Percentiles rank a stretch among this genome's conserved stretches.
These are phyloP conservation scores for Verticillium longisporum DNA, from an alignment of 2,329 filamentous ascomycete genomes.

Conservation along the genomic window DNA sequence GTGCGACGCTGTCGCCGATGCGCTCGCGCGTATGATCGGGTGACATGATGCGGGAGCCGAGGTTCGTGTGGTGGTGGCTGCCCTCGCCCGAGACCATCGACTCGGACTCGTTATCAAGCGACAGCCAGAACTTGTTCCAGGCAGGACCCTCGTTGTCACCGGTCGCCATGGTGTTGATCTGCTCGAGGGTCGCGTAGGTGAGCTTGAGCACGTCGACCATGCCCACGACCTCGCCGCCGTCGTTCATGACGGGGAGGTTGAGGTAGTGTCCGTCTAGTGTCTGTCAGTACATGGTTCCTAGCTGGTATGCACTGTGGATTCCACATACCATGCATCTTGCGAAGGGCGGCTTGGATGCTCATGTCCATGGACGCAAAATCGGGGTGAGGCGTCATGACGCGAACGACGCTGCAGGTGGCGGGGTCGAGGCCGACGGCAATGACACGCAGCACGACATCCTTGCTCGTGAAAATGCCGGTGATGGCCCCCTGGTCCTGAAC, in stretches of 20 bases:
- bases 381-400: conserved; percentile 98
- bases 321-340: conserved; percentile 93
- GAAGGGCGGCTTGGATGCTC: conserved; percentile 94
- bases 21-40: conserved; percentile 69
- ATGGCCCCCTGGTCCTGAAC: conserved; percentile 97
- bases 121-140: conserved; percentile 99
- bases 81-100: conserved; percentile 93
- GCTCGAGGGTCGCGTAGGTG: conserved; percentile 95
- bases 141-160: conserved; percentile 88
- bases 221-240: conserved; percentile 91
- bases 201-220: conserved; percentile 99
- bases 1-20: conserved; percentile 75
- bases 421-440: conserved; percentile 96
- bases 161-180: conserved; percentile 91
- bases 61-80: conserved; percentile 57
- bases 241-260: conserved; percentile 97
- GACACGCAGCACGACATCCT: conserved; percentile 95
- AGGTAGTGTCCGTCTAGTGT: conserved; percentile 87
- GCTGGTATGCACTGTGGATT: background rate
- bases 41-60: conserved; percentile 69
- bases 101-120: conserved; percentile 88
- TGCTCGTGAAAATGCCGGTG: conserved; percentile 98
- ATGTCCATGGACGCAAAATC: conserved; percentile 99
- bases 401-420: conserved; percentile 89
- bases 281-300: conserved; percentile 9